These are phyloP conservation scores for Magnaporthales sp. DNA, from an alignment of 2,329 filamentous ascomycete species.

Conservation along the genomic window DNA sequence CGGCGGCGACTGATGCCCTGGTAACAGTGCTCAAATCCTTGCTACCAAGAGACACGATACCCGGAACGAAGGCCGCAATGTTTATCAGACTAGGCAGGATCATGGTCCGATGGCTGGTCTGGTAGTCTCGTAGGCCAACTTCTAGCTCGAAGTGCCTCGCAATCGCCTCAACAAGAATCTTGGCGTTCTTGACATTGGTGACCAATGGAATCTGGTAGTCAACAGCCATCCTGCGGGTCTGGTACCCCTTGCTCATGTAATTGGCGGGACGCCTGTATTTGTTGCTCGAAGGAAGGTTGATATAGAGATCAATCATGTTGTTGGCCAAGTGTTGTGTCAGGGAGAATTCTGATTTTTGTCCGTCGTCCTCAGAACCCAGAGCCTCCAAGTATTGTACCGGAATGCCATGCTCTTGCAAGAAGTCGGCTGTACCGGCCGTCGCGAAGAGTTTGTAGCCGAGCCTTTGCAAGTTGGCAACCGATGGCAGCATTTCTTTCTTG, in stretches of 20 bases:
- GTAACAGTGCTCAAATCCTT: slow-evolving; percentile 61
- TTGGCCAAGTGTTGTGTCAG: slow-evolving; percentile 94
- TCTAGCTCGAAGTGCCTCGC: slow-evolving; percentile 80
- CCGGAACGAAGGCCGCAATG: slow-evolving; percentile 71
- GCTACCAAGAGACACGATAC: slow-evolving; percentile 55
- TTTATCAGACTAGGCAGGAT: slow-evolving; percentile 70
- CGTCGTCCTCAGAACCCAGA: slow-evolving; percentile 66
- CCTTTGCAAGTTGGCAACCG: slow-evolving; percentile 79
- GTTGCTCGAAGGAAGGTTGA: slow-evolving; percentile 98
- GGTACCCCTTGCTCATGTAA: slow-evolving; percentile 98
- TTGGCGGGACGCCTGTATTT: slow-evolving; percentile 92
- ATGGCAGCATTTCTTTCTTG: slow-evolving; percentile 94
- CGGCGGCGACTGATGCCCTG: slow-evolving; percentile 63
- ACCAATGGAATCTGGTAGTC: slow-evolving; percentile 95
- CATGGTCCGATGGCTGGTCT: slow-evolving; percentile 76
- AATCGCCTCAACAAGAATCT: slow-evolving; percentile 91
- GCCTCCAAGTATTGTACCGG: slow-evolving; percentile 91
- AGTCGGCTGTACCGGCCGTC: slow-evolving; percentile 93
- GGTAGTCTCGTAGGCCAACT: slow-evolving; percentile 77
- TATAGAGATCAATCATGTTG: slow-evolving; percentile 97
- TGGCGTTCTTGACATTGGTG: slow-evolving; percentile 98
- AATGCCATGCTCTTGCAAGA: slow-evolving; percentile 85
- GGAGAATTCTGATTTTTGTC: slow-evolving; percentile 92
- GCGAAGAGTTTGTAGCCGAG: slow-evolving; percentile 94
- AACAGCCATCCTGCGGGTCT: slow-evolving; percentile 93